Evolutionary conservation across 257 asterid genomes (phyloP).

Genomic region (Rehmannia glutinosa): DNA sequence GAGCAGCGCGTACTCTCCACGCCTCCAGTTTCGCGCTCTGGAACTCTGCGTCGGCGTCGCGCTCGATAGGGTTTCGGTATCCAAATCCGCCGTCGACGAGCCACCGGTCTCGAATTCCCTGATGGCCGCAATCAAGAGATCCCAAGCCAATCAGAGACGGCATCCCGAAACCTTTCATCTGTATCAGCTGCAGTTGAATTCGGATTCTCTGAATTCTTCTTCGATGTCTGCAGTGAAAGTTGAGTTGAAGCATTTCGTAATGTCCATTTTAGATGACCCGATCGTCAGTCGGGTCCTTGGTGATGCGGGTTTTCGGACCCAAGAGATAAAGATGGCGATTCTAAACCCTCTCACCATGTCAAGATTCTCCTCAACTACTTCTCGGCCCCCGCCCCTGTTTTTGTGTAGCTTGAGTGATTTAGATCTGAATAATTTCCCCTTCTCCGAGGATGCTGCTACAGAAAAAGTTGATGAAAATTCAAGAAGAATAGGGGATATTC

Average conservation of each 20-base stretch:
- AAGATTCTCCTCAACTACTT: slow-evolving; percentile 32
- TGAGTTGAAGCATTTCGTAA: slow-evolving; percentile 74
- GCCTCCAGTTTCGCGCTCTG: slow-evolving; percentile 76
- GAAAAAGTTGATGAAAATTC: slow-evolving; percentile 52
- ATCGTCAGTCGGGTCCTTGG: slow-evolving; percentile 80
- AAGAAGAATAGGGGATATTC: slow-evolving; percentile 57
- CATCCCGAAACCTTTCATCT: slow-evolving; percentile 87
- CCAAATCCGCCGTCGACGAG: slow-evolving; percentile 46
- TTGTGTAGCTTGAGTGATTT: slow-evolving; percentile 40
- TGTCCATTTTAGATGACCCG: slow-evolving; percentile 92
- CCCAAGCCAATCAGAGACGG: slow-evolving; percentile 93
- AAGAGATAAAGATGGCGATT: slow-evolving; percentile 69
- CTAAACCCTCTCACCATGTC: slow-evolving; percentile 58
- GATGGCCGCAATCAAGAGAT: slow-evolving; percentile 95
- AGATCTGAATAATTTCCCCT: slow-evolving; percentile 52
- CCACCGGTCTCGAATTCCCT: slow-evolving; percentile 88
- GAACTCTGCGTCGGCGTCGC: slow-evolving; percentile 76
- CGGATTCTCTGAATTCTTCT: slow-evolving; percentile 28
- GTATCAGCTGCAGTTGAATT: slow-evolving; percentile 63
- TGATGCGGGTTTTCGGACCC: slow-evolving; percentile 87
- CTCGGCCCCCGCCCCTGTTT: slow-evolving; percentile 53
- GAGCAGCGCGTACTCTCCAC: slow-evolving; percentile 69
- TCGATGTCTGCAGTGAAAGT: slow-evolving; percentile 71
- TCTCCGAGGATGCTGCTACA: slow-evolving; percentile 28
- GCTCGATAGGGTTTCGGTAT: slow-evolving; percentile 61